Base-by-base conservation (phyloP, 768 basidiomycete species). In the Russula sp. region DNA sequence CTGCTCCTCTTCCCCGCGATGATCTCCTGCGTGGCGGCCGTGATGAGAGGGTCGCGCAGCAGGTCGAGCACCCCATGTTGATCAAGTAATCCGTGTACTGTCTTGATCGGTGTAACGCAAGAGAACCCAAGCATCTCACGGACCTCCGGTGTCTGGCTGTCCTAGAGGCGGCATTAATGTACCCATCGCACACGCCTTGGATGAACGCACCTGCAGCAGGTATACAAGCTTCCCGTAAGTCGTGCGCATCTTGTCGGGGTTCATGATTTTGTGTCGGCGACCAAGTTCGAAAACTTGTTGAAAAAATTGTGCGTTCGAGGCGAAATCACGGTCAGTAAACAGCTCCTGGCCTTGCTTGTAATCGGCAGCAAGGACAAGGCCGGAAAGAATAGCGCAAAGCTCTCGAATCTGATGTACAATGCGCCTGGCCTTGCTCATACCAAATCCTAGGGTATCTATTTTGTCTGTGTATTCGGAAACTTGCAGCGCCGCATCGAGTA, bases 401-500 rank as follows among this genome's bases (percentile, higher is more conserved):
- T 93, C 91, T 40, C 88, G 83, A 67, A 94, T 91, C 71, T 93
- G 91, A 58, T 87, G 81, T 3, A 94, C 91, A 49, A 93, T 91
- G 8, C 91, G 84, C 71, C 91, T 91, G n/a, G 90, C 82, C 72
- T 92, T 94, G 34, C 87, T 88, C 37, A 88, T 75, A 6, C 87
- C 84, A 63, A 85, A 92, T 2, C 87, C 84, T 45, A 92, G 74
- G 54, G 87, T 90, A 75, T 94, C 91, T 37, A 93, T 89, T 71
- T 91, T 91, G 78, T 94, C 91, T 48, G 91, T 94, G 71, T 93
- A 93, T 72, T 94, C 91, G 16, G 88, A 90, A 42, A 91, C 90
- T 54, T 83, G 82, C 45, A 94, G 81, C 2, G 91, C 91, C 9
- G 91, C 91, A 62, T 94, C 91, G 53, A 94, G 79, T 5, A 94